phyloP scores from a whole-genome alignment of 805 yeast species.

The Priceomyces carsonii region DNA sequence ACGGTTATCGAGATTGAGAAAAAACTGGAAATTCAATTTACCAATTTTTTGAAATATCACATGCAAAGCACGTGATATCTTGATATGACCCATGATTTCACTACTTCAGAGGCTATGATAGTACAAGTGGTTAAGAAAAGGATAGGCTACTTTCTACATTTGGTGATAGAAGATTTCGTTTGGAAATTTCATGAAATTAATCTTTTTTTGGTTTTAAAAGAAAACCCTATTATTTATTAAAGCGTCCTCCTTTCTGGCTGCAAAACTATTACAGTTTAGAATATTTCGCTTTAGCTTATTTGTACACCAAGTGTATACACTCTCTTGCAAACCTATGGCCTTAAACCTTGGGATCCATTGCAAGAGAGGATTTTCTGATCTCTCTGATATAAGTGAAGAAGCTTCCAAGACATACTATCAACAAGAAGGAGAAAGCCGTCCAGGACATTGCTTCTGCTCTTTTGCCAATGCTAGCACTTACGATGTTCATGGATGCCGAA shows the following conservation, averaged over 20 bases:
- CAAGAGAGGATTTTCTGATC: conserved; percentile 6
- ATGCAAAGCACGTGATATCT: conserved; percentile 4
- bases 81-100: not conserved
- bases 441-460: conserved; percentile 62
- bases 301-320: not conserved
- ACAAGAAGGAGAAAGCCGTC: conserved; percentile 54
- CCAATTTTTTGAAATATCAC: conserved; percentile 10
- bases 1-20: conserved; percentile 10
- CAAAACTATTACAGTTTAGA: too few relatives aligned
- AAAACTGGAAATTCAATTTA: conserved; percentile 21
- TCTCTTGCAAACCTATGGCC: not conserved
- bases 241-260: too few relatives aligned
- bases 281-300: too few relatives aligned
- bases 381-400: conserved; percentile 30
- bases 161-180: too few relatives aligned
- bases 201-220: too few relatives aligned
- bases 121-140: too few relatives aligned
- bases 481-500: conserved; percentile 50
- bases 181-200: too few relatives aligned
- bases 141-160: too few relatives aligned
- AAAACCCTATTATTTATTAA: too few relatives aligned
- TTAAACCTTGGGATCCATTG: conserved; percentile 10
- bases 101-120: too few relatives aligned
- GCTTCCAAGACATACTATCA: conserved; percentile 41
- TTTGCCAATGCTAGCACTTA: conserved; percentile 45